Conservation (phyloP, 768 basidiomycete species). For the Auriscalpium microsporum region DNA sequence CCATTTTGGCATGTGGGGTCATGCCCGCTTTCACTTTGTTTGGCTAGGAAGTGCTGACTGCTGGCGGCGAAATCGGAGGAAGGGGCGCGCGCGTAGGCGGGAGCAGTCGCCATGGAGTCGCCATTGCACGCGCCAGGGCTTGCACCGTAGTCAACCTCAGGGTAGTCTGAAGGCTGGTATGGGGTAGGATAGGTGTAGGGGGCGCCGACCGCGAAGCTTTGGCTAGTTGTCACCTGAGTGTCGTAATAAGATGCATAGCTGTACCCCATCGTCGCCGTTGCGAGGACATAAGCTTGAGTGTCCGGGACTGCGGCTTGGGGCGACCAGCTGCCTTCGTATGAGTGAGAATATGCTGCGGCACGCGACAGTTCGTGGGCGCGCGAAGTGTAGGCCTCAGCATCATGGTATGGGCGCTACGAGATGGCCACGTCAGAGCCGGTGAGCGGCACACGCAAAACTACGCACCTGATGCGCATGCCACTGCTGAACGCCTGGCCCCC, state of each 20-base stretch:
- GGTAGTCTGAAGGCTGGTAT: background rate
- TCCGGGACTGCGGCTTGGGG: background rate
- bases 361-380: too few species aligned
- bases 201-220: too few species aligned
- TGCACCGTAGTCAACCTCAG: background rate
- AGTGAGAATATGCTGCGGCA: background rate
- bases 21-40: conserved; percentile 12
- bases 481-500: background rate
- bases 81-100: background rate
- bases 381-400: too few species aligned
- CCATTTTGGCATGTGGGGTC: background rate
- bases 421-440: too few species aligned
- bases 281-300: background rate
- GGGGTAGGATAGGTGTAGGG: background rate
- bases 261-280: background rate
- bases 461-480: background rate
- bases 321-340: background rate
- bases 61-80: conserved; percentile 2
- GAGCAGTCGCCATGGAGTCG: background rate
- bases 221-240: too few species aligned
- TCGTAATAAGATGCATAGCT: background rate
- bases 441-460: too few species aligned
- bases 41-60: background rate
- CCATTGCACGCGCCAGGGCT: background rate
- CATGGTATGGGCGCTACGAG: too few species aligned